Base-by-base conservation (phyloP, 2,329 filamentous ascomycete species). In the Zasmidium cellare region DNA sequence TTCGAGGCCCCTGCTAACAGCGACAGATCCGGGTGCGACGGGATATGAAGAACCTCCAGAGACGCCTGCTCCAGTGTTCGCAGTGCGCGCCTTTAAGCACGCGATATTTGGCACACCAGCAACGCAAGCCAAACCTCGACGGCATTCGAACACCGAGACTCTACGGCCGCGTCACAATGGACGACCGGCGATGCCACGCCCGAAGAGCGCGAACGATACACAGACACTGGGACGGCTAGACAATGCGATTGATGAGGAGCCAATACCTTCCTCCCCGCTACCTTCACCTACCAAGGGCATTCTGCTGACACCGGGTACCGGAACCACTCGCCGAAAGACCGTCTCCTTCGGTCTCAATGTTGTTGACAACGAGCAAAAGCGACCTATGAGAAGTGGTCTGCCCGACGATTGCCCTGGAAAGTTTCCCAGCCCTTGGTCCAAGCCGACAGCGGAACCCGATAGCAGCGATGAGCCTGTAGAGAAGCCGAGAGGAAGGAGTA, bases 1-100 rank as follows among this genome's bases (percentile, higher is more conserved):
- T 16, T 28, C 35, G 55, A 9, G 18, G 48, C 22, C 22, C 25
- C 47, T 55, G 50, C 57, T 59, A 18, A 49, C 16, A 23, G 24
- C 20, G n/a, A 20, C 51, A 69, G 69, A 71, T 55, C 62, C 67
- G 9, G 69, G 69, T 57, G 70, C 76, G 46, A 75, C 74, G n/a
- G 76, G 74, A 45, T 73, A 76, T 58, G 68, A 81, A 58, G 84
- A 87, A 45, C 76, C 81, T 6, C 85, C 84, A 51, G 84, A 87
- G 63, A 88, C 86, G 1, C 86, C 86, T 9, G 86, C 85, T 48
- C 85, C 85, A 48, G 79, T 87, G 20, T 89, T 89, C 69, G 85
- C 85, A 18, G 82, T 87, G 56, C 85, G 86, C 67, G 86, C 86
- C 16, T 86, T 88, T 72, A 86, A 84, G 66, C 84, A 85, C 60